A percentile compares a stretch with the other conserved stretches of the same genome.
Evolutionary conservation across 371 early-diverging fungal genomes (phyloP).

Genomic region (Syncephalis plumigaleata): DNA sequence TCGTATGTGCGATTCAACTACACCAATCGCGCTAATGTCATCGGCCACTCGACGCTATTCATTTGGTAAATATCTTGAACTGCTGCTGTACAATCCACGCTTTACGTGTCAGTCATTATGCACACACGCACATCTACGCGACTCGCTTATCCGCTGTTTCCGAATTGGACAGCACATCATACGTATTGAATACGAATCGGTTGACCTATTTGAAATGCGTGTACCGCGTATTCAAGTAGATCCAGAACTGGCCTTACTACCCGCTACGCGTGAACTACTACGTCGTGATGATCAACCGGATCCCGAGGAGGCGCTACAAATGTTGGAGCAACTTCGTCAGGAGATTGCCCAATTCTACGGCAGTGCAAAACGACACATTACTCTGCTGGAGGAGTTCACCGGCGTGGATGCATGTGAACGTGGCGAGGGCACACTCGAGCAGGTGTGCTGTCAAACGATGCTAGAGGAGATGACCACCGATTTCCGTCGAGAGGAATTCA

Average conservation of each 20-base stretch:
- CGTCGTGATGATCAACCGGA: slow-evolving; percentile 23
- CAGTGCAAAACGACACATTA: slow-evolving; percentile 32
- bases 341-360: slow-evolving; percentile 50
- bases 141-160: slow-evolving; percentile 68
- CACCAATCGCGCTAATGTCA: slow-evolving; percentile 61
- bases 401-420: slow-evolving; percentile 29
- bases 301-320: slow-evolving; percentile 44
- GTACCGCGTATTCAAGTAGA: slow-evolving; percentile 39
- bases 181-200: slow-evolving; percentile 50
- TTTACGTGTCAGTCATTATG: slow-evolving; percentile 59
- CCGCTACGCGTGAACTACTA: slow-evolving; percentile 46
- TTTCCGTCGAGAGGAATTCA: slow-evolving; percentile 3
- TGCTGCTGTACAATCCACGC: slow-evolving; percentile 60
- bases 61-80: slow-evolving; percentile 89
- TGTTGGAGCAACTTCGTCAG: slow-evolving; percentile 30
- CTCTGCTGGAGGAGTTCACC: slow-evolving; percentile 40
- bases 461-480: slow-evolving; percentile 3
- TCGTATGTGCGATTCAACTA: slow-evolving; percentile 41
- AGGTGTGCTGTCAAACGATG: slow-evolving; percentile 20
- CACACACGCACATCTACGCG: slow-evolving; percentile 55
- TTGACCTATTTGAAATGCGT: slow-evolving; percentile 58
- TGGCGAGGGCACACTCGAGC: slow-evolving; percentile 28
- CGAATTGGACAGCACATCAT: slow-evolving; percentile 48
- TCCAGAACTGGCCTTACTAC: slow-evolving; percentile 18
- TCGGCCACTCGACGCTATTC: slow-evolving; percentile 76